Evolutionary conservation across 2,329 filamentous ascomycete species (phyloP).

Genomic region (Hymenoscyphus fraxineus): DNA sequence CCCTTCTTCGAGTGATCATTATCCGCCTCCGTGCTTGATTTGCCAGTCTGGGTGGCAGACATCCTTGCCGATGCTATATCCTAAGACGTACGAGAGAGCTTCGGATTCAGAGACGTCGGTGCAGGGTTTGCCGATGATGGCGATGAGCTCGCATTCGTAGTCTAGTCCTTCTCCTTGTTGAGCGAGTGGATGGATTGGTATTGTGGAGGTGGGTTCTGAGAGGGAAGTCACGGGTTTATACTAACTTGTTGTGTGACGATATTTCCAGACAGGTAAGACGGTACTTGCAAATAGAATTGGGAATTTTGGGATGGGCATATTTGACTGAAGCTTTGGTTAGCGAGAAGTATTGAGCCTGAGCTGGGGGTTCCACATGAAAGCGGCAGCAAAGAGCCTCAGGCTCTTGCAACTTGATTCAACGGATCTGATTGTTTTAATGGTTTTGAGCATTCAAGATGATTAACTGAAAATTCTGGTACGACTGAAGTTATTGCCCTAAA

Average conservation of each 20-base stretch:
- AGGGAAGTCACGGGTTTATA: slow-evolving; percentile 68
- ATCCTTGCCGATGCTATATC: slow-evolving; percentile 74
- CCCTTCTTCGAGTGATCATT: slow-evolving; percentile 70
- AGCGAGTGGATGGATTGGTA: slow-evolving; percentile 62
- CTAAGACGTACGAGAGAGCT: slow-evolving; percentile 69
- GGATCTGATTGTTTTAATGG: too few relatives aligned
- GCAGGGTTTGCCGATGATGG: slow-evolving; percentile 66
- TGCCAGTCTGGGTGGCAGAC: slow-evolving; percentile 80
- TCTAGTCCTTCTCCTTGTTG: slow-evolving; percentile 66
- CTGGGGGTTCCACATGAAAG: too few relatives aligned
- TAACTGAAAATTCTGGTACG: too few relatives aligned
- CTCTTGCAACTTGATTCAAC: too few relatives aligned
- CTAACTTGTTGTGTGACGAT: slow-evolving; percentile 29
- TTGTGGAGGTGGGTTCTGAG: slow-evolving; percentile 59
- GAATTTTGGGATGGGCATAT: slow-evolving; percentile 64
- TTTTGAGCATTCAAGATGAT: too few relatives aligned
- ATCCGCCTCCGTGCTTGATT: slow-evolving; percentile 61
- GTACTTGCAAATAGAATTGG: slow-evolving; percentile 64
- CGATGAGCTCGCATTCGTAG: slow-evolving; percentile 77
- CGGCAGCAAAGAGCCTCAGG: too few relatives aligned
- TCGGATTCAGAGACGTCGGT: slow-evolving; percentile 60
- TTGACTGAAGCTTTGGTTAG: slow-evolving; percentile 42
- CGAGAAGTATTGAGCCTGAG: background rate
- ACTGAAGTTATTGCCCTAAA: too few relatives aligned
- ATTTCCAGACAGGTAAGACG: background rate